phyloP scores from a whole-genome alignment of 352 stramenopile genomes.

The Pythium sp. region DNA sequence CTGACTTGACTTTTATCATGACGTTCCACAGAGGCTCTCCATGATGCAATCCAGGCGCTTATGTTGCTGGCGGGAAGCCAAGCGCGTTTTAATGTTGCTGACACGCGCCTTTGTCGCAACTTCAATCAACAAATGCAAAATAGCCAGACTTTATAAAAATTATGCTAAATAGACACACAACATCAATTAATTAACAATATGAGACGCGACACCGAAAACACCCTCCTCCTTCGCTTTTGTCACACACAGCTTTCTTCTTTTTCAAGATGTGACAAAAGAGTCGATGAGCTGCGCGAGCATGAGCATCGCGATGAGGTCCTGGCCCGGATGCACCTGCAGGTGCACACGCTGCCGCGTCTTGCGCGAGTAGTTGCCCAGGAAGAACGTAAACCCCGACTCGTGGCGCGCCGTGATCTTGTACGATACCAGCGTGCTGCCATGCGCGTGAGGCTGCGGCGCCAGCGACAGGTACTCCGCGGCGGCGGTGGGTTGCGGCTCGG shows the following conservation, averaged over 20 bases:
- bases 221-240: neutral
- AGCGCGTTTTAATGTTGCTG: neutral
- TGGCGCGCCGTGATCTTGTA: constrained; percentile 22
- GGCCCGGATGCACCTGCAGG: constrained; percentile 22
- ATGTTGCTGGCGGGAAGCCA: neutral
- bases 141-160: neutral
- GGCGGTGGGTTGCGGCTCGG: constrained; percentile 2
- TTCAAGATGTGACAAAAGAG: constrained; percentile 14
- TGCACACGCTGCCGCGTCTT: constrained; percentile 17
- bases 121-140: neutral
- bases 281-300: constrained; percentile 25
- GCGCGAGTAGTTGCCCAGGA: constrained; percentile 24
- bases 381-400: constrained; percentile 26
- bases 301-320: constrained; percentile 28
- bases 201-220: neutral
- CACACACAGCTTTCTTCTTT: neutral
- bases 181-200: neutral
- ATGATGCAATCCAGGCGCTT: neutral
- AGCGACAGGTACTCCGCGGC: neutral
- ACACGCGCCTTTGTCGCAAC: neutral
- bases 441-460: neutral
- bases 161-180: neutral
- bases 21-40: neutral
- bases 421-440: constrained; percentile 9
- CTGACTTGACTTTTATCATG: constrained; percentile 1